These are phyloP conservation scores for Scutellaria baicalensis DNA, from an alignment of 257 asterid species.

Conservation along the genomic window DNA sequence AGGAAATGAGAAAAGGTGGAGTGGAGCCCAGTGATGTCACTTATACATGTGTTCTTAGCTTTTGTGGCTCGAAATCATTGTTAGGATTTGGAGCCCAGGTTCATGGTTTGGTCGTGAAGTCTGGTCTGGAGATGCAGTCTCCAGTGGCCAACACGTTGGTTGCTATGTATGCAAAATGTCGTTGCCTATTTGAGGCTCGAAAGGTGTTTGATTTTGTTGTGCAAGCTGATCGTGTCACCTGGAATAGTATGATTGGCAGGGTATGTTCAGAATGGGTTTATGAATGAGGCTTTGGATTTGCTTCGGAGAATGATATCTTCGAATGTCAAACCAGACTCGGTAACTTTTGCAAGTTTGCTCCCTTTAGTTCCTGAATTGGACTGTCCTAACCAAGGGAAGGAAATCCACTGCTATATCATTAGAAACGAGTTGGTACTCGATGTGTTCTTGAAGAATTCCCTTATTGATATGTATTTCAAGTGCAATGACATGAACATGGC, in stretches of 20 bases:
- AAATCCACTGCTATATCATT: slow-evolving; percentile 60
- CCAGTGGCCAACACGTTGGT: slow-evolving; percentile 63
- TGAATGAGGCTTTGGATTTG: slow-evolving; percentile 46
- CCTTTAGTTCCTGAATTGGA: slow-evolving; percentile 52
- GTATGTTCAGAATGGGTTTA: slow-evolving; percentile 61
- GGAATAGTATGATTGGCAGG: slow-evolving; percentile 92
- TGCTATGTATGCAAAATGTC: slow-evolving; percentile 58
- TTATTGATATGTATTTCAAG: slow-evolving; percentile 79
- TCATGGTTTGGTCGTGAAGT: slow-evolving; percentile 51
- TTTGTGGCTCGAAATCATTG: slow-evolving; percentile 52
- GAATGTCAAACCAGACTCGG: slow-evolving; percentile 55
- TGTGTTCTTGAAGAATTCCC: slow-evolving; percentile 74
- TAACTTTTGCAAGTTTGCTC: slow-evolving; percentile 77
- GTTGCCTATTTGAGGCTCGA: slow-evolving; percentile 45
- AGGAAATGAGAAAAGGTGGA: slow-evolving; percentile 48
- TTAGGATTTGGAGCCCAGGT: slow-evolving; percentile 49
- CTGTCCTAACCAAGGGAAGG: slow-evolving; percentile 42
- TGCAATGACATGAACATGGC: slow-evolving; percentile 60
- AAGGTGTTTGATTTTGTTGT: slow-evolving; percentile 43
- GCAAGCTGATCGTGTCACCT: slow-evolving; percentile 41
- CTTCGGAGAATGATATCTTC: slow-evolving; percentile 44
- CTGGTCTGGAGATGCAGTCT: slow-evolving; percentile 58
- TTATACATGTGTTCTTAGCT: slow-evolving; percentile 56
- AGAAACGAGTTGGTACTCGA: slow-evolving; percentile 51
- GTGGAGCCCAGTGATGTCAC: slow-evolving; percentile 55